phyloP scores from a whole-genome alignment of 140 eudicot genomes.

The Ambrosia hybrid region DNA sequence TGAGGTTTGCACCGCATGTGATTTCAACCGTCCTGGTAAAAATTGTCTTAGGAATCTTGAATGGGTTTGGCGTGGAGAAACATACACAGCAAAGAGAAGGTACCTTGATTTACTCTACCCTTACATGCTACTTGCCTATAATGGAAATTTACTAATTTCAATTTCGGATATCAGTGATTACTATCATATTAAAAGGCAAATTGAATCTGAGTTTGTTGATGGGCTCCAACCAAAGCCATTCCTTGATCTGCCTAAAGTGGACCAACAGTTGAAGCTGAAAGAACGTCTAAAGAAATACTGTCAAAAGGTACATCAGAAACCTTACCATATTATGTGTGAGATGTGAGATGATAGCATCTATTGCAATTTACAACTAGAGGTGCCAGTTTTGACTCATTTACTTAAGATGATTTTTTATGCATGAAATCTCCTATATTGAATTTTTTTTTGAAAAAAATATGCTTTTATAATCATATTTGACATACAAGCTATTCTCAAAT shows the following conservation, averaged over 20 bases:
- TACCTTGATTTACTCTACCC: conserved; percentile 24
- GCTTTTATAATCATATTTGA: not conserved
- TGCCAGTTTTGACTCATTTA: not conserved
- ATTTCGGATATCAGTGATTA: conserved; percentile 64
- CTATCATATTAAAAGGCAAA: conserved; percentile 94
- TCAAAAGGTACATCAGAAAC: conserved; percentile 66
- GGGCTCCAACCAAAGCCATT: conserved; percentile 66
- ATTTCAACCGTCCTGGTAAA: conserved; percentile 97
- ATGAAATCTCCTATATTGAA: not conserved
- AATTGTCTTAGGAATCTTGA: conserved; percentile 93
- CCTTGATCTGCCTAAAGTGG: conserved; percentile 86
- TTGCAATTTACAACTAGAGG: not conserved
- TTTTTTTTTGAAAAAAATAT: not conserved
- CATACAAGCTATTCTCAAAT: not conserved
- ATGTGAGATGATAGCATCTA: conserved; percentile 1
- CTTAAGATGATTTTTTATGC: conserved; percentile 1
- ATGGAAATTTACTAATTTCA: not conserved
- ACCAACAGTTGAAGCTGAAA: conserved; percentile 84
- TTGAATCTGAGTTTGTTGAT: conserved; percentile 91
- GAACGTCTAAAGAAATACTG: conserved; percentile 93
- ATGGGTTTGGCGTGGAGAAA: conserved; percentile 99
- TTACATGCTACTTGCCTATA: conserved; percentile 19
- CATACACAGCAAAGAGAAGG: conserved; percentile 99
- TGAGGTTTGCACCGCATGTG: conserved; percentile 99
- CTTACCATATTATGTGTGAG: conserved; percentile 15